These are phyloP conservation scores for Solanum raphanifolium DNA, from an alignment of 257 asterid species.

Conservation along the genomic window DNA sequence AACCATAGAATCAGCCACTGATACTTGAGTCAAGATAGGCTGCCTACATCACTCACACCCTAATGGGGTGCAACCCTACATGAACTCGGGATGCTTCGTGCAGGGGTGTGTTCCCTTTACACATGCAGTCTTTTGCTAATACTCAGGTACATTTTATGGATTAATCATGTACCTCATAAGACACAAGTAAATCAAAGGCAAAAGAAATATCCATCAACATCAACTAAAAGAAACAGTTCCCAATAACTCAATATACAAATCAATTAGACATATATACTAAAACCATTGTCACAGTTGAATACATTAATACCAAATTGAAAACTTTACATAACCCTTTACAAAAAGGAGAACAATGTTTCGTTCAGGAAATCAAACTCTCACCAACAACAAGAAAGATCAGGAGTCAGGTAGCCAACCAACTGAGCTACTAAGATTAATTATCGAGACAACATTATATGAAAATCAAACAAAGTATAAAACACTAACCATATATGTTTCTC, in stretches of 20 bases:
- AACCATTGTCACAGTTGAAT: not conserved
- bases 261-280: not conserved
- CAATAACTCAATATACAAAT: not conserved
- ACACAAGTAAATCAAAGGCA: not conserved
- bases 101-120: not conserved
- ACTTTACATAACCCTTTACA: not conserved
- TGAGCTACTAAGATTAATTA: not conserved
- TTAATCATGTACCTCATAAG: not conserved
- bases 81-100: not conserved
- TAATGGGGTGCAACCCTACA: not conserved
- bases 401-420: not conserved
- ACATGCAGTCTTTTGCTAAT: not conserved
- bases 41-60: not conserved
- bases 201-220: not conserved
- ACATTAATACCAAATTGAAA: not conserved
- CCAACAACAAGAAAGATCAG: not conserved
- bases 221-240: not conserved
- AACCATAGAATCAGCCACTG: not conserved
- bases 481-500: constrained; percentile 2
- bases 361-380: not conserved
- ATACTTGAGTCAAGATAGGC: not conserved
- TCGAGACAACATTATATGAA: not conserved
- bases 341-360: not conserved
- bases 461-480: not conserved
- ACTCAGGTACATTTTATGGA: not conserved